Percentiles rank a stretch among this genome's conserved stretches.
These are phyloP conservation scores for Gossypium lobatum DNA, from an alignment of 441 rosid species.

Conservation along the genomic window DNA sequence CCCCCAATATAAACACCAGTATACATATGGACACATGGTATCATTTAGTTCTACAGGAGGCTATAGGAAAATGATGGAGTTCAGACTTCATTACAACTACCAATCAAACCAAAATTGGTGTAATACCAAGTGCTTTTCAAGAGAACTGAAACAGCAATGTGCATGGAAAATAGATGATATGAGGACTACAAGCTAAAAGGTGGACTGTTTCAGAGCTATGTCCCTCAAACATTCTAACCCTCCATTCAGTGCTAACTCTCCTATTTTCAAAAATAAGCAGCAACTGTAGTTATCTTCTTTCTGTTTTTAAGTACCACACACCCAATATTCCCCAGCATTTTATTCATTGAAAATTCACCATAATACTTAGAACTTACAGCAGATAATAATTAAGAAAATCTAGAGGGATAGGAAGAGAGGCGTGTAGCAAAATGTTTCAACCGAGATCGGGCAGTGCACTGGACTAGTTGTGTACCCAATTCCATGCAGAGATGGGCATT, in stretches of 20 bases:
- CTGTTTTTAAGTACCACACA: neutral
- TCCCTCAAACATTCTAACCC: conserved; percentile 5
- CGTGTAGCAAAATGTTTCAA: neutral
- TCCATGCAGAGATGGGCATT: neutral
- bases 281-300: neutral
- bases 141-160: conserved; percentile 3
- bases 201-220: neutral
- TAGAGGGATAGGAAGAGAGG: neutral
- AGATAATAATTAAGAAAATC: neutral
- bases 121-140: neutral
- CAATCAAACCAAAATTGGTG: neutral
- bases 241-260: neutral
- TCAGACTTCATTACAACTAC: neutral
- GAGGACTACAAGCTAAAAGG: neutral
- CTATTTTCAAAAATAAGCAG: neutral
- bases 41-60: neutral
- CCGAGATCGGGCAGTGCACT: neutral
- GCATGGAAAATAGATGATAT: neutral
- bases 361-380: neutral
- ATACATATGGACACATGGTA: neutral
- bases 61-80: conserved; percentile 3
- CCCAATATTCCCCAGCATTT: neutral
- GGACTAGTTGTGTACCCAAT: neutral
- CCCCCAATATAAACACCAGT: neutral
- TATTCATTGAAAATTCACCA: conserved; percentile 1